Conservation (phyloP, 2,329 filamentous ascomycete species). For the Byssoonygena ceratinophila region DNA sequence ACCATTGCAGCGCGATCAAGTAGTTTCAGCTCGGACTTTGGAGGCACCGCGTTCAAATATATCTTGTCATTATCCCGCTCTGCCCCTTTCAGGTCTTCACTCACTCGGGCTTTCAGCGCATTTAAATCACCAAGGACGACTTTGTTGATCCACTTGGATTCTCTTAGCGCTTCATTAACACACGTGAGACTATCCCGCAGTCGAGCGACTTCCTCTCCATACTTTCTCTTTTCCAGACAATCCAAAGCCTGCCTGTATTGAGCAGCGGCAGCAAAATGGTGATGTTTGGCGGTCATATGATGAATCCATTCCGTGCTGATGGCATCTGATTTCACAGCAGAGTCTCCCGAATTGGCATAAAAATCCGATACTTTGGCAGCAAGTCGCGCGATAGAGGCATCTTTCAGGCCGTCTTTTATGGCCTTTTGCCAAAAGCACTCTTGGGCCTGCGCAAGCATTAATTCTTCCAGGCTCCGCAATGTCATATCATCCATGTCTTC, state of each 20-base stretch:
- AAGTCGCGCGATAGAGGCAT: conserved; percentile 81
- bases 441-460: conserved; percentile 85
- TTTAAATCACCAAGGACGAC: conserved; percentile 71
- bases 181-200: conserved; percentile 72
- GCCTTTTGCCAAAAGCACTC: conserved; percentile 99
- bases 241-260: conserved; percentile 87
- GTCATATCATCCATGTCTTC: conserved; percentile 93
- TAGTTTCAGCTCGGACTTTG: conserved; percentile 75
- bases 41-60: conserved; percentile 72
- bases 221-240: conserved; percentile 83
- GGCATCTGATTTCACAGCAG: conserved; percentile 75
- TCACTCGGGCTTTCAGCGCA: conserved; percentile 67
- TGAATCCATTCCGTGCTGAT: conserved; percentile 95
- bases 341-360: conserved; percentile 74
- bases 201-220: conserved; percentile 87
- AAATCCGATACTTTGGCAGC: conserved; percentile 85
- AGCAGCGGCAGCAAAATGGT: conserved; percentile 91
- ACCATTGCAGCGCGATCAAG: conserved; percentile 89
- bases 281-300: conserved; percentile 91
- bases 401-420: conserved; percentile 85
- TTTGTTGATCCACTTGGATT: conserved; percentile 71
- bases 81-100: conserved; percentile 79
- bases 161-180: conserved; percentile 75
- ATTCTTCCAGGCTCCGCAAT: conserved; percentile 67
- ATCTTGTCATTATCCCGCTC: conserved; percentile 97